Evolutionary conservation across 2,329 filamentous ascomycete species (phyloP).

Genomic region (Teratosphaeria zuluensis): DNA sequence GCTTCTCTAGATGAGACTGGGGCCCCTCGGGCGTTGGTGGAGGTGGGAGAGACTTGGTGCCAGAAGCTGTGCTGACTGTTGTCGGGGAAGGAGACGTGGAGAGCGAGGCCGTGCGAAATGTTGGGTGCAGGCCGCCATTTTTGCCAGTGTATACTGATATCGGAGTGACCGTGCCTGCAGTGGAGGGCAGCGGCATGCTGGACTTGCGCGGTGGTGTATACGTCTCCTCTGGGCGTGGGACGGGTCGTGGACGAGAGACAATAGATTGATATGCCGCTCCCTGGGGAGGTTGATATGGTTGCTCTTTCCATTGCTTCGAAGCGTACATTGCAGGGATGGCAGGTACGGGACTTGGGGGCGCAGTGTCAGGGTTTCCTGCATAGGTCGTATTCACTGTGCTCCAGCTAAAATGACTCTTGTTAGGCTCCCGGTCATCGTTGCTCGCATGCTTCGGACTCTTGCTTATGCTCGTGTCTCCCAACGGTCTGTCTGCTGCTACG

Average conservation of each 20-base stretch:
- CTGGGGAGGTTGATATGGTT: not conserved
- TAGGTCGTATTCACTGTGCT: conserved; percentile 31
- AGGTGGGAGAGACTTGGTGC: conserved; percentile 21
- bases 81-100: conserved; percentile 3
- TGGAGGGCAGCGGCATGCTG: conserved; percentile 1
- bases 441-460: not conserved
- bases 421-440: not conserved
- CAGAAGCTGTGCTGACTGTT: not conserved
- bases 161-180: not conserved
- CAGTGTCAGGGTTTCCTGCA: conserved; percentile 23
- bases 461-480: conserved; percentile 7
- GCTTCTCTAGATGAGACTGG: conserved; percentile 47
- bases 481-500: conserved; percentile 11
- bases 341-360: conserved; percentile 33
- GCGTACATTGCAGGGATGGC: conserved; percentile 24
- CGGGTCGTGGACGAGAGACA: conserved; percentile 22
- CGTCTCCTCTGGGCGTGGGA: conserved; percentile 20
- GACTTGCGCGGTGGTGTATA: conserved; percentile 1
- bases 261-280: conserved; percentile 21
- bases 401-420: conserved; percentile 33
- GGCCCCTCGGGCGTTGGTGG: conserved; percentile 14
- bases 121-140: not conserved
- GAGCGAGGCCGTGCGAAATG: not conserved
- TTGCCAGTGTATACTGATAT: not conserved
- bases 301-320: conserved; percentile 3